phyloP scores from a whole-genome alignment of 2,329 filamentous ascomycete species.

The Cordyceps tenuipes region DNA sequence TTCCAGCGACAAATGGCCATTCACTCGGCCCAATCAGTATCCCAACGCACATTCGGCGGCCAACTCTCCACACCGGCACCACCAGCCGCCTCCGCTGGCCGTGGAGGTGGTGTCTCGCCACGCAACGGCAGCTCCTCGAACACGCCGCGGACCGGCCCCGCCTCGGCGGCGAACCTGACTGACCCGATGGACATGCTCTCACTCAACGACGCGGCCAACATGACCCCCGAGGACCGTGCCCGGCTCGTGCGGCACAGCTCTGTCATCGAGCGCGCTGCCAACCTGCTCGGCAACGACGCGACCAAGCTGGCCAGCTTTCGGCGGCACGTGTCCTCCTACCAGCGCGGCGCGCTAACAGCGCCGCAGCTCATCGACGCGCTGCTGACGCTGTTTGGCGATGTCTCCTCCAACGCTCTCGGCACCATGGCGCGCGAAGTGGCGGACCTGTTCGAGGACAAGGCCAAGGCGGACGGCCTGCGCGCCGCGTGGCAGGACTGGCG shows the following conservation, averaged over 20 bases:
- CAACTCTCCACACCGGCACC: slow-evolving; percentile 52
- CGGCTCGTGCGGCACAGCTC: slow-evolving; percentile 71
- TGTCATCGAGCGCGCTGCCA: slow-evolving; percentile 77
- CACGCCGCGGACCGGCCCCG: slow-evolving; percentile 17
- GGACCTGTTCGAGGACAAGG: slow-evolving; percentile 80
- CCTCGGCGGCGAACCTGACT: slow-evolving; percentile 14
- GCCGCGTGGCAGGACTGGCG: slow-evolving; percentile 93
- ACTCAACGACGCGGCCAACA: slow-evolving; percentile 39
- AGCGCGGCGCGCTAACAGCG: slow-evolving; percentile 59
- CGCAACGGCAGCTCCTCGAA: slow-evolving; percentile 15
- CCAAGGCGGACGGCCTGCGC: slow-evolving; percentile 64
- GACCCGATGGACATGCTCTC: slow-evolving; percentile 43
- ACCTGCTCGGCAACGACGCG: slow-evolving; percentile 69
- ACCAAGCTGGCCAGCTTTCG: slow-evolving; percentile 73
- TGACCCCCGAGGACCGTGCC: slow-evolving; percentile 72
- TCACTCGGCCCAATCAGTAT: slow-evolving; percentile 74
- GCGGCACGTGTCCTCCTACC: slow-evolving; percentile 68
- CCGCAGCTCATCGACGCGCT: slow-evolving; percentile 77
- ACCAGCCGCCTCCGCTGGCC: slow-evolving; percentile 17
- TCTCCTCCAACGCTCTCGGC: slow-evolving; percentile 69
- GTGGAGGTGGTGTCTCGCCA: slow-evolving; percentile 14
- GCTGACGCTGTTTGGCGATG: slow-evolving; percentile 74
- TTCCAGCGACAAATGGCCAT: slow-evolving; percentile 90
- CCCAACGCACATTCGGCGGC: slow-evolving; percentile 75
- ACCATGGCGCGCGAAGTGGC: slow-evolving; percentile 87